Conservation (phyloP, 495 filamentous ascomycete genomes). For the Poronia punctata region DNA sequence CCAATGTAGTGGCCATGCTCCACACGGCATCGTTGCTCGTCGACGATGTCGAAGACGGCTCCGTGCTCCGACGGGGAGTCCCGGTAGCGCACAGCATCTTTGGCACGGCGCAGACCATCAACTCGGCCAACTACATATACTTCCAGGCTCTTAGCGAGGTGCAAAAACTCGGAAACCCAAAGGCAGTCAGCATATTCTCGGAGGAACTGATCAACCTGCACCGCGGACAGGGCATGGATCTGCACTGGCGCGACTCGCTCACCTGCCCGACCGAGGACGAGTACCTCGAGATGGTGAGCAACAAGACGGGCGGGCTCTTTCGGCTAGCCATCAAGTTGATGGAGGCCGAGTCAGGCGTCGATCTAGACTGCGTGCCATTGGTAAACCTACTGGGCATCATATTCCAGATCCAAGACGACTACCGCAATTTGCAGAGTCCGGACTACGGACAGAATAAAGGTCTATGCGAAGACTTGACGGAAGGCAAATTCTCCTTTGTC, state of each 20-base stretch:
- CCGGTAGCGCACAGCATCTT: slow-evolving; percentile 95
- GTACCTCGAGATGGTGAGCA: slow-evolving; percentile 97
- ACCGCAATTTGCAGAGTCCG: slow-evolving; percentile 70
- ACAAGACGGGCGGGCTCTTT: slow-evolving; percentile 96
- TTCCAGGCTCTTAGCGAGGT: slow-evolving; percentile 82
- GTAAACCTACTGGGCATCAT: slow-evolving; percentile 88
- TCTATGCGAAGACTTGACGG: slow-evolving; percentile 91
- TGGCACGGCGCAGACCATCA: slow-evolving; percentile 92
- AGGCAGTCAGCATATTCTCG: slow-evolving; percentile 68
- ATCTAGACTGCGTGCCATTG: slow-evolving; percentile 74
- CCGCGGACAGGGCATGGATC: slow-evolving; percentile 93
- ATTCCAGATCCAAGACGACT: slow-evolving; percentile 97
- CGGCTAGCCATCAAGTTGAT: slow-evolving; percentile 90
- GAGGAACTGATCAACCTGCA: slow-evolving; percentile 92
- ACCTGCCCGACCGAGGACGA: slow-evolving; percentile 93
- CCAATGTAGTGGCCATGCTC: slow-evolving; percentile 82
- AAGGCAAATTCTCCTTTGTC: slow-evolving; percentile 97
- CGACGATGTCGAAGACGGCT: slow-evolving; percentile 87
- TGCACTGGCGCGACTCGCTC: slow-evolving; percentile 93
- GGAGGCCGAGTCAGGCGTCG: slow-evolving; percentile 72
- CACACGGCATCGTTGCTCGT: slow-evolving; percentile 90
- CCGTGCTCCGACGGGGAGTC: slow-evolving; percentile 73
- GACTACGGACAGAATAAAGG: slow-evolving; percentile 87
- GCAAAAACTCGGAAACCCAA: slow-evolving; percentile 64
- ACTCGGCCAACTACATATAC: slow-evolving; percentile 95